A percentile compares a stretch with the other conserved stretches of the same genome.
phyloP scores from a whole-genome alignment of 257 asterid species.

The Penstemon barbatus region DNA sequence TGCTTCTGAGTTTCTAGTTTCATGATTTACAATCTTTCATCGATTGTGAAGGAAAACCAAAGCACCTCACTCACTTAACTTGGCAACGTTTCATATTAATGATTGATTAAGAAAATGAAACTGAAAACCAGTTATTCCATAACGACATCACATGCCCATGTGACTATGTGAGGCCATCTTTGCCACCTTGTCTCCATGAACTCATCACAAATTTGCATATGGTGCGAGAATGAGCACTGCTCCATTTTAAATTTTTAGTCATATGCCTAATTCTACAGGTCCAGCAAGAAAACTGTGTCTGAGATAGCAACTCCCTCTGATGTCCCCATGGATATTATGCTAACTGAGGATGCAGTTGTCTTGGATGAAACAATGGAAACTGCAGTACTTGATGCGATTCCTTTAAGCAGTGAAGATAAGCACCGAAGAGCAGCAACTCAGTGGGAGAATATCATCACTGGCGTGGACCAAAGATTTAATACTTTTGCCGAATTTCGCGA shows the following conservation, averaged over 20 bases:
- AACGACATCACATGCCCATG: conserved; percentile 11
- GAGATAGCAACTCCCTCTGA: conserved; percentile 63
- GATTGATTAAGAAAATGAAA: background rate
- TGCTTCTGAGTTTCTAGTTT: conserved; percentile 13
- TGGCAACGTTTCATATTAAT: background rate
- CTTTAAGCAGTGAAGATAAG: conserved; percentile 56
- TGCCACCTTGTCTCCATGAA: conserved; percentile 1
- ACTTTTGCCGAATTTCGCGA: conserved; percentile 96
- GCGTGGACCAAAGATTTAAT: conserved; percentile 93
- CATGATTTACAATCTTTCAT: conserved; percentile 5
- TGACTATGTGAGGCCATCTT: conserved; percentile 11
- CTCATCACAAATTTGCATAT: conserved; percentile 3
- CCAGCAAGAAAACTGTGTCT: conserved; percentile 80
- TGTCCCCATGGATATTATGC: conserved; percentile 58
- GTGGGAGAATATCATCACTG: conserved; percentile 96
- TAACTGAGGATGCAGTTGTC: conserved; percentile 56
- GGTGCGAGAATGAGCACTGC: background rate
- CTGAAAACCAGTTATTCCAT: conserved; percentile 5
- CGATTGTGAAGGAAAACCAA: background rate
- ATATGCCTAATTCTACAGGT: conserved; percentile 46
- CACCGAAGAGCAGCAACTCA: conserved; percentile 85
- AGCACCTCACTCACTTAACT: background rate
- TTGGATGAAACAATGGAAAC: conserved; percentile 59
- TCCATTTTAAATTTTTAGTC: background rate
- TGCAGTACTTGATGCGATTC: conserved; percentile 39